Conservation (phyloP, 352 stramenopile species). For the Stramenopiles sp. region DNA sequence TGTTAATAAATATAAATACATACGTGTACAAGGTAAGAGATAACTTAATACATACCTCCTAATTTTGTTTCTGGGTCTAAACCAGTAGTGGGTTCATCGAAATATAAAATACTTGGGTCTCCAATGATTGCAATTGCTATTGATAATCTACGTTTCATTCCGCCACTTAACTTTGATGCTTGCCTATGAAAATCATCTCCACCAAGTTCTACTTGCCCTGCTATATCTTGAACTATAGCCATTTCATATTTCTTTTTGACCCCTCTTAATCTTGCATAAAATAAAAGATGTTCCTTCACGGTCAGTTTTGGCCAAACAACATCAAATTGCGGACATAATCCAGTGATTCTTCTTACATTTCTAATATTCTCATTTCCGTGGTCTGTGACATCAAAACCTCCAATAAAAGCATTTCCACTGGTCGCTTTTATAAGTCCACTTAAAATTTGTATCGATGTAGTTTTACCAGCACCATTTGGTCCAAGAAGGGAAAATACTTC, state of each 20-base stretch:
- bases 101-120: slow-evolving; percentile 45
- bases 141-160: slow-evolving; percentile 78
- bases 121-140: slow-evolving; percentile 67
- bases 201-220: slow-evolving; percentile 27
- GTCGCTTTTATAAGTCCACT: slow-evolving; percentile 53
- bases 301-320: slow-evolving; percentile 79
- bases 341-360: slow-evolving; percentile 65
- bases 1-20: neutral
- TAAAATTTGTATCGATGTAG: slow-evolving; percentile 72
- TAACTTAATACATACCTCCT: neutral
- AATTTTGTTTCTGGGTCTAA: slow-evolving; percentile 80
- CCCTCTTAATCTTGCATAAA: slow-evolving; percentile 75
- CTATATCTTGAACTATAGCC: slow-evolving; percentile 22
- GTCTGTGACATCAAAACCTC: slow-evolving; percentile 30
- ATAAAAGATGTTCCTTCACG: slow-evolving; percentile 73
- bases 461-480: slow-evolving; percentile 77
- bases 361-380: slow-evolving; percentile 44
- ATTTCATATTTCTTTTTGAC: slow-evolving; percentile 27
- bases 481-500: slow-evolving; percentile 76
- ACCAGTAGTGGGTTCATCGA: slow-evolving; percentile 71
- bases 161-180: slow-evolving; percentile 41
- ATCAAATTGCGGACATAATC: slow-evolving; percentile 88
- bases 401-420: slow-evolving; percentile 41
- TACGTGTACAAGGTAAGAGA: neutral
- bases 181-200: slow-evolving; percentile 31